Evolutionary conservation across 2,329 filamentous ascomycete species (phyloP).

Genomic region (Leptographium galeiforme): DNA sequence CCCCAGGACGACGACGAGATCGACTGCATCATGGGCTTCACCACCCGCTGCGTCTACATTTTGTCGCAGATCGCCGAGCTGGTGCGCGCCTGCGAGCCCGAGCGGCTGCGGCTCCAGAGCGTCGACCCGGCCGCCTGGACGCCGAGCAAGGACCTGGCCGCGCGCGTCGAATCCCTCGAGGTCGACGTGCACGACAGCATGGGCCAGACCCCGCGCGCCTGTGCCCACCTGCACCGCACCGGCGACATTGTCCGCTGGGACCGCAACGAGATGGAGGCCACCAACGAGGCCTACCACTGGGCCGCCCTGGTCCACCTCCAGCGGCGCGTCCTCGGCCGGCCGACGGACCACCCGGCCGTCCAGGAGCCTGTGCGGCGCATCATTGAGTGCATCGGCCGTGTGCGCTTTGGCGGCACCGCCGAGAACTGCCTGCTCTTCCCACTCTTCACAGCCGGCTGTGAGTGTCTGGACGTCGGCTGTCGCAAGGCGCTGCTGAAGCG

Average conservation of each 20-base stretch:
- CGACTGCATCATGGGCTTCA: constrained; percentile 72
- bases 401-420: constrained; percentile 53
- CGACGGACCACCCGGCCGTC: constrained; percentile 43
- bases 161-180: constrained; percentile 46
- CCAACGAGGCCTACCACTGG: constrained; percentile 69
- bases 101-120: constrained; percentile 3
- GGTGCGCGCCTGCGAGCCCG: constrained; percentile 49
- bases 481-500: constrained; percentile 49
- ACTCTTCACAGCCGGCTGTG: constrained; percentile 72
- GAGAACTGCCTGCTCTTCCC: constrained; percentile 68
- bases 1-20: constrained; percentile 51
- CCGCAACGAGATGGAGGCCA: constrained; percentile 51
- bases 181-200: constrained; percentile 46
- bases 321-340: constrained; percentile 55
- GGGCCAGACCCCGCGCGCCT: constrained; percentile 26
- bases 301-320: constrained; percentile 65
- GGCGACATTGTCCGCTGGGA: constrained; percentile 44
- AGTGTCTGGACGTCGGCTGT: constrained; percentile 44
- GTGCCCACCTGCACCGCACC: constrained; percentile 31
- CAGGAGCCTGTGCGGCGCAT: constrained; percentile 51
- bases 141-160: constrained; percentile 38
- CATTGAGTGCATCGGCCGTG: constrained; percentile 44
- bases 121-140: constrained; percentile 29
- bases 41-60: constrained; percentile 54
- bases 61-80: constrained; percentile 61